Conservation (phyloP, 345 rosid species). For the Camelina hispida region DNA sequence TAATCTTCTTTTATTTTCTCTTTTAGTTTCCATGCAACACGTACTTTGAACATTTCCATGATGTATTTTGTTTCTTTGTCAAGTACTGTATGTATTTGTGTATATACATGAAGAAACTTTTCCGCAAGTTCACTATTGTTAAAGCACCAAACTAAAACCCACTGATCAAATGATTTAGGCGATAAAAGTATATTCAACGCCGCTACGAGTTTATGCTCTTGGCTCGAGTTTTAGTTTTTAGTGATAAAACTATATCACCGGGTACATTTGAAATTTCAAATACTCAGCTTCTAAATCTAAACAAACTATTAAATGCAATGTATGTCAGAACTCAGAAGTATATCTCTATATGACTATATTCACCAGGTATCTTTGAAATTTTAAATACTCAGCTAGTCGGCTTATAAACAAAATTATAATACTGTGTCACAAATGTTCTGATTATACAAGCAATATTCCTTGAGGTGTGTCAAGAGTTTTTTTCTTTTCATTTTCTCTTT, state of each 20-base stretch:
- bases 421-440: not conserved
- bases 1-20: conserved; percentile 1
- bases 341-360: no score
- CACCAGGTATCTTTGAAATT: not conserved
- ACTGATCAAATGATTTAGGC: not conserved
- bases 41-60: not conserved
- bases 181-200: no score
- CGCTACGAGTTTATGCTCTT: no score
- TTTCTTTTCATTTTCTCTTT: not conserved
- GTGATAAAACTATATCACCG: no score
- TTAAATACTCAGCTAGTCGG: not conserved
- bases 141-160: not conserved
- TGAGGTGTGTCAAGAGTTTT: not conserved
- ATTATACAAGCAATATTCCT: not conserved
- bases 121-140: not conserved
- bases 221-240: no score
- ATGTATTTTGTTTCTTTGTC: conserved; percentile 9
- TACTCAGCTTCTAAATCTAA: no score
- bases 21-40: conserved; percentile 5
- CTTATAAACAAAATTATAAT: not conserved
- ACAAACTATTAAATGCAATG: no score
- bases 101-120: no score
- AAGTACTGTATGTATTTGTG: no score
- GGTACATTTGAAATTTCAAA: no score
- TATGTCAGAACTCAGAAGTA: no score